Conservation (phyloP, 441 rosid genomes). For the Erodium trifolium region DNA sequence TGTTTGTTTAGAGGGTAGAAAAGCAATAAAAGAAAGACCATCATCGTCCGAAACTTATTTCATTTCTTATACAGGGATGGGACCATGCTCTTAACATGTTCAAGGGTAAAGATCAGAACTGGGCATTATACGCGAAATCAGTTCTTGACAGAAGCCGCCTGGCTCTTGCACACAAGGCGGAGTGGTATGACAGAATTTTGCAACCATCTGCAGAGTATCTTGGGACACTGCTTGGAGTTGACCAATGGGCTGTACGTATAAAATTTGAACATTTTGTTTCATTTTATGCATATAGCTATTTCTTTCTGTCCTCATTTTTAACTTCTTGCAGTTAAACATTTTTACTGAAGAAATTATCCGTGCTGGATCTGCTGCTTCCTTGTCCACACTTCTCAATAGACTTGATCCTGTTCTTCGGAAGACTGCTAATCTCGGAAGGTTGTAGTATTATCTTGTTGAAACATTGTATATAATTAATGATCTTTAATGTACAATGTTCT, state of each 20-base stretch:
- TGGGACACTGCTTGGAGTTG: constrained; percentile 84
- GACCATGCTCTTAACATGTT: constrained; percentile 54
- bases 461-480: neutral
- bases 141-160: constrained; percentile 95
- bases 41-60: constrained; percentile 10
- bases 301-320: constrained; percentile 13
- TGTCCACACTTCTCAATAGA: constrained; percentile 78
- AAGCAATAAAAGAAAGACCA: neutral
- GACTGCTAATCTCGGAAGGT: constrained; percentile 97
- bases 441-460: constrained; percentile 9
- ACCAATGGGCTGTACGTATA: constrained; percentile 73
- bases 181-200: constrained; percentile 71
- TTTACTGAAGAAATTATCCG: constrained; percentile 96
- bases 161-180: constrained; percentile 79
- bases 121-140: constrained; percentile 95
- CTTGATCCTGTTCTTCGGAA: constrained; percentile 96
- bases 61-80: constrained; percentile 65
- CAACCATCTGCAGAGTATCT: constrained; percentile 97
- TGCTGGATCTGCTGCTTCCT: constrained; percentile 93
- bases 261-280: neutral
- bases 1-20: constrained; percentile 14
- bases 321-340: constrained; percentile 53
- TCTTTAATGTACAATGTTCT: constrained; percentile 20
- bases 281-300: constrained; percentile 10
- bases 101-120: constrained; percentile 47